A percentile compares a stretch with the other conserved stretches of the same genome.
These are phyloP conservation scores for Solanum clarkiae DNA, from an alignment of 257 asterid genomes.

Conservation along the genomic window DNA sequence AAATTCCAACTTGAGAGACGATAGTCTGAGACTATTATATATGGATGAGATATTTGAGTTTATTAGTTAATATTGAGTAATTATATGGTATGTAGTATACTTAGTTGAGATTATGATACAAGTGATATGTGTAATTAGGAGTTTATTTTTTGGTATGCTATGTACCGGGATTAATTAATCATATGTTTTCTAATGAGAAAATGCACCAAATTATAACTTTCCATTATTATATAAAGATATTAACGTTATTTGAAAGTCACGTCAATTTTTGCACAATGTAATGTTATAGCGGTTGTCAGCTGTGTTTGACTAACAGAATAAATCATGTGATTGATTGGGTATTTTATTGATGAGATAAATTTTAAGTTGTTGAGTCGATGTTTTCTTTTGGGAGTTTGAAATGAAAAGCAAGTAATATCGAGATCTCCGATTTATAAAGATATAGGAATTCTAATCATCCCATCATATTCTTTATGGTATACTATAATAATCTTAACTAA, in stretches of 20 bases:
- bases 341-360: not conserved
- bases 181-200: not conserved
- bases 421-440: fast-evolving
- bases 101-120: not conserved
- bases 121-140: not conserved
- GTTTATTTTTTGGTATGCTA: not conserved
- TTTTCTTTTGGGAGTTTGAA: not conserved
- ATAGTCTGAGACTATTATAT: not conserved
- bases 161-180: not conserved
- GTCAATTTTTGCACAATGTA: too few relatives aligned
- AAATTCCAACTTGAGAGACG: too few relatives aligned
- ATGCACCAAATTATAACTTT: not conserved
- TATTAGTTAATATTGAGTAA: not conserved
- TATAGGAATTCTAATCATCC: not conserved
- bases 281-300: not conserved
- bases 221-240: not conserved
- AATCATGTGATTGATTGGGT: not conserved
- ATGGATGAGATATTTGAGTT: not conserved
- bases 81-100: not conserved
- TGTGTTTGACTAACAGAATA: not conserved
- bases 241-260: too few relatives aligned
- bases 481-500: not conserved
- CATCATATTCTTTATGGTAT: too few relatives aligned
- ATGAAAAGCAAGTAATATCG: not conserved
- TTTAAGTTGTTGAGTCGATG: not conserved